Evolutionary conservation across 2,329 filamentous ascomycete genomes (phyloP).

Genomic region (Colletotrichum sp.): DNA sequence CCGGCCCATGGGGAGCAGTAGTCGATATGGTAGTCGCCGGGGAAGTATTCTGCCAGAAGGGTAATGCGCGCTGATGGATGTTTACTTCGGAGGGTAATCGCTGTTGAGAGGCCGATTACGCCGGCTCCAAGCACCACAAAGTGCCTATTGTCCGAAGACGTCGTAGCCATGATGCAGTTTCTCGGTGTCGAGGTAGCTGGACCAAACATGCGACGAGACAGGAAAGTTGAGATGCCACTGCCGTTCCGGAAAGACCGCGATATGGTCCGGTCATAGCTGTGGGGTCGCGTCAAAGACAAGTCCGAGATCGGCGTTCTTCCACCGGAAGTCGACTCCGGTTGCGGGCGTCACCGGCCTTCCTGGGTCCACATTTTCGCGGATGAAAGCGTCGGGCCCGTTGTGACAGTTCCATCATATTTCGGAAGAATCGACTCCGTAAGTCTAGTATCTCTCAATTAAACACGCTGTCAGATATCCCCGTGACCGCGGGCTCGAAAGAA

Average conservation of each 20-base stretch:
- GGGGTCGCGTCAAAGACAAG: background rate
- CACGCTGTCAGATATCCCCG: background rate
- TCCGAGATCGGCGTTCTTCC: background rate
- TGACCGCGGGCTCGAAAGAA: background rate
- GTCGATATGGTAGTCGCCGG: constrained; percentile 89
- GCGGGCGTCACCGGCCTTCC: background rate
- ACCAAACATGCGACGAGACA: background rate
- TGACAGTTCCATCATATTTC: background rate
- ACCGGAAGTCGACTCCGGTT: background rate
- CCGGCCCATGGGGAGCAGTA: constrained; percentile 92
- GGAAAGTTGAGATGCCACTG: background rate
- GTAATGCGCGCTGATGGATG: constrained; percentile 51
- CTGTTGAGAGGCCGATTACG: constrained; percentile 73
- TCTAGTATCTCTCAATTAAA: background rate
- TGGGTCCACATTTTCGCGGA: background rate
- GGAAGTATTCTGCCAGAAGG: constrained; percentile 86
- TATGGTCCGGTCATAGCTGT: background rate
- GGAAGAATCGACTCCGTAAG: background rate
- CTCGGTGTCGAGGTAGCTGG: background rate
- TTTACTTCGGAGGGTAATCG: constrained; percentile 64
- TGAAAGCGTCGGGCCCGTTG: background rate
- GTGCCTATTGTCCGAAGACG: background rate
- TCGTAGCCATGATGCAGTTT: background rate
- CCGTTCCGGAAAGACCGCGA: background rate
- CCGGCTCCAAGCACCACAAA: constrained; percentile 70